Evolutionary conservation across 2,329 filamentous ascomycete species (phyloP), one percentile per base, ranked within the genome.

Genomic region (Rasamsonia emersonii): DNA sequence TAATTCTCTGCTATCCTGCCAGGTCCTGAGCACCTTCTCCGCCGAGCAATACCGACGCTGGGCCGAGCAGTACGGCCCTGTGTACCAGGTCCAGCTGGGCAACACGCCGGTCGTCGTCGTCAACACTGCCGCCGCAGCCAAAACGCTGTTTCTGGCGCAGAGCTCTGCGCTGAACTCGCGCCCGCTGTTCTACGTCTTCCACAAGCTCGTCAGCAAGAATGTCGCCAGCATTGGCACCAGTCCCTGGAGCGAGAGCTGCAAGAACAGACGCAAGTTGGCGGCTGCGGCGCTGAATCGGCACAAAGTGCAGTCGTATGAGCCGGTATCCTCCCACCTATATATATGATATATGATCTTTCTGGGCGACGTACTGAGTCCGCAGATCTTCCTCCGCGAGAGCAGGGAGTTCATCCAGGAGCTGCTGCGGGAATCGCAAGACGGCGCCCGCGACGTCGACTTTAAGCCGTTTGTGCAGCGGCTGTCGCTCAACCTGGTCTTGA

Each of bases 21-120:
- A n/a, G n/a, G n/a, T n/a, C n/a, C n/a, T n/a, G n/a, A n/a, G n/a
- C n/a, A n/a, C n/a, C n/a, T n/a, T n/a, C n/a, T n/a, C n/a, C n/a
- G n/a, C n/a, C n/a, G 59, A 64, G 28, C 59, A 58, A 37, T 65
- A 65, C 34, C 53, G 61, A 7, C 43, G 61, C 33, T 65, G 62
- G 61, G 50, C 56, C 25, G 53, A 55, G 38, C 50, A 41, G 9
- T 62, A 61, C 38, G 61, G 61, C 9, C 49, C 54, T 0, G 58
- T 65, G 7, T 65, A 64, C 28, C 62, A 65, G 39, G 63, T 66
- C n/a, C 58, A 64, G 38, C 50, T 66, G 2, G 62, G 62, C 11
- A 65, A 64, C 18, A 54, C 62, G 21, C 61, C 62, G 0, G 56
- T 66, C 3, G 46, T 65, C 4, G 59, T 65, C 6, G 61, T 65